Evolutionary conservation across 2,329 filamentous ascomycete species (phyloP), one percentile per base, ranked within the genome.

Genomic region (Alternaria brassicae): DNA sequence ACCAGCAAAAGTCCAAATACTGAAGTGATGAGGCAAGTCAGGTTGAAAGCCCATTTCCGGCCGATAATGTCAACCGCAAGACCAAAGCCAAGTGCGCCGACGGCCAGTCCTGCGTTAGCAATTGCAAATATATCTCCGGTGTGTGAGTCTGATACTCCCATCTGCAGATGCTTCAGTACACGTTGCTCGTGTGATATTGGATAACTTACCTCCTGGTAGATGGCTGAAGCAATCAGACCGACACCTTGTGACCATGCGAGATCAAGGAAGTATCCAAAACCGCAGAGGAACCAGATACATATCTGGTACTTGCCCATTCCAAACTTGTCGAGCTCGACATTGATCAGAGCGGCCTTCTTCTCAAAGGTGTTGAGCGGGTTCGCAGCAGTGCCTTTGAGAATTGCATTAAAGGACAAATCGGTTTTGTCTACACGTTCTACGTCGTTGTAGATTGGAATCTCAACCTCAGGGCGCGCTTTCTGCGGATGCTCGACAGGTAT

Each of bases 231-330:
- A 25, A 70, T 69, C 27, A 73, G 45, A 25, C 71, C 71, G 6
- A 73, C 70, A 48, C 71, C 70, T 34, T 73, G 70, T 12, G 69
- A 56, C 71, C 71, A 73, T n/a, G 71, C 69, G n/a, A 73, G 60
- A 30, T 73, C 71, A 25, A 73, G 58, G 36, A 73, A 73, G 48
- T 73, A 73, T 19, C 71, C 71, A 42, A 73, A 73, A 13, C 71
- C 71, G 48, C 71, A 73, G 9, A 73, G 69, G 30, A 73, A 71
- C 71, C 71, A 73, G 50, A 73, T 72, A 49, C 71, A 73, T 61
- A 72, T 66, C 28, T 73, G 71, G 32, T 73, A 73, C 37, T 47
- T 63, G 13, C 71, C 70, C 47, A 73, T 62, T 9, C 71, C 71
- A 25, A 73, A 72, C n/a, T 70, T 71, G 55, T 73, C 71, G 2